A percentile compares a stretch with the other conserved stretches of the same genome.
Conservation (phyloP, 2,329 filamentous ascomycete species). For the Pleurostoma richardsiae region DNA sequence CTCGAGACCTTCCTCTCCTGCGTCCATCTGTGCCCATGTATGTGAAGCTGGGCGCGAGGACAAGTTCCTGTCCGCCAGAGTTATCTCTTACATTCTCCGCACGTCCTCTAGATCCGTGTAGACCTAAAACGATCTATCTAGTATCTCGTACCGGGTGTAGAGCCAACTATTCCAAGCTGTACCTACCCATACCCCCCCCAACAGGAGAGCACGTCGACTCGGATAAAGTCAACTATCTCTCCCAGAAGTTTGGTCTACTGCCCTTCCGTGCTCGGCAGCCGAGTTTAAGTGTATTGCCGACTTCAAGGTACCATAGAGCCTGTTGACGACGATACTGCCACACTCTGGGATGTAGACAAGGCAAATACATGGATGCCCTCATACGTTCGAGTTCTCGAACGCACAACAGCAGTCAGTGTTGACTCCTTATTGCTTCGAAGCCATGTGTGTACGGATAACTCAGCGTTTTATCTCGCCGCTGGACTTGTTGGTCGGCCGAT, state of each 20-base stretch:
- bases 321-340: conserved; percentile 4
- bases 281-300: background rate
- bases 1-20: too few relatives aligned
- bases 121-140: background rate
- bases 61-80: too few relatives aligned
- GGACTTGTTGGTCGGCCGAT: too few relatives aligned
- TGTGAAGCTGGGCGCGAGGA: too few relatives aligned
- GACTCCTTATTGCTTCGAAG: too few relatives aligned
- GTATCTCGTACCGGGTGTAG: background rate
- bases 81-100: background rate
- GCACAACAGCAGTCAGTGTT: too few relatives aligned
- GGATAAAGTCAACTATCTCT: conserved; percentile 64
- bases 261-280: conserved; percentile 11
- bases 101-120: conserved; percentile 1
- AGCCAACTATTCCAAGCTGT: background rate
- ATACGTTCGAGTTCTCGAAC: too few relatives aligned
- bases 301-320: background rate
- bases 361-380: too few relatives aligned
- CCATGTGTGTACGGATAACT: too few relatives aligned
- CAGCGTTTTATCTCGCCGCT: too few relatives aligned
- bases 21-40: too few relatives aligned
- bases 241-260: conserved; percentile 58
- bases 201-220: conserved; percentile 64
- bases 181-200: background rate
- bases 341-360: conserved; percentile 34